These are phyloP conservation scores for Circinella umbellata DNA, from an alignment of 371 early-diverging fungal genomes.

Conservation along the genomic window DNA sequence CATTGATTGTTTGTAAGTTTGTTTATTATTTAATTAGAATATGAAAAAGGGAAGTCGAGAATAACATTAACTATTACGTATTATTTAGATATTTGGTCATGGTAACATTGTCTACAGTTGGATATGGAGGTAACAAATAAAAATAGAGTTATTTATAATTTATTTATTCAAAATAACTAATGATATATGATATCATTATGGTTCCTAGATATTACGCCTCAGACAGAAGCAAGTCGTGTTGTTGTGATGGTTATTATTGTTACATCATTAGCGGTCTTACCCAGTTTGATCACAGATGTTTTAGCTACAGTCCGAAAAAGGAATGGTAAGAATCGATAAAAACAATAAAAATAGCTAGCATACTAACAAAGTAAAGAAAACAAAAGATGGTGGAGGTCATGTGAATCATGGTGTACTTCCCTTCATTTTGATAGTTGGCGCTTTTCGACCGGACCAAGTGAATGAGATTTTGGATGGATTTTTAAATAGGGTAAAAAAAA, in stretches of 20 bases:
- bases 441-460: slow-evolving; percentile 58
- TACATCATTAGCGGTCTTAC: slow-evolving; percentile 67
- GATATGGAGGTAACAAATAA: slow-evolving; percentile 64
- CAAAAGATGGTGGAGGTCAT: slow-evolving; percentile 47
- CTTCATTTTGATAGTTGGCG: slow-evolving; percentile 69
- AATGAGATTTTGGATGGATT: slow-evolving; percentile 66
- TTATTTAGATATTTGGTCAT: slow-evolving; percentile 59
- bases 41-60: neutral
- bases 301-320: slow-evolving; percentile 60
- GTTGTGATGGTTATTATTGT: slow-evolving; percentile 75
- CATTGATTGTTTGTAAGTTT: slow-evolving; percentile 51
- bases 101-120: slow-evolving; percentile 78
- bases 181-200: too few relatives aligned
- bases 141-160: neutral
- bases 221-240: slow-evolving; percentile 60
- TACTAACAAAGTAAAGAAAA: neutral
- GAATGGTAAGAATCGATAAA: slow-evolving; percentile 34
- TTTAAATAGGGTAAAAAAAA: slow-evolving; percentile 55
- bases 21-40: neutral
- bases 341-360: neutral
- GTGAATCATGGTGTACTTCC: slow-evolving; percentile 52
- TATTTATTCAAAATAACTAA: neutral
- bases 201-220: slow-evolving; percentile 67
- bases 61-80: neutral
- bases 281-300: slow-evolving; percentile 60